Evolutionary conservation across 2,329 filamentous ascomycete genomes (phyloP), one percentile per base, ranked within the genome.

Genomic region (Emydomyces testavorans): DNA sequence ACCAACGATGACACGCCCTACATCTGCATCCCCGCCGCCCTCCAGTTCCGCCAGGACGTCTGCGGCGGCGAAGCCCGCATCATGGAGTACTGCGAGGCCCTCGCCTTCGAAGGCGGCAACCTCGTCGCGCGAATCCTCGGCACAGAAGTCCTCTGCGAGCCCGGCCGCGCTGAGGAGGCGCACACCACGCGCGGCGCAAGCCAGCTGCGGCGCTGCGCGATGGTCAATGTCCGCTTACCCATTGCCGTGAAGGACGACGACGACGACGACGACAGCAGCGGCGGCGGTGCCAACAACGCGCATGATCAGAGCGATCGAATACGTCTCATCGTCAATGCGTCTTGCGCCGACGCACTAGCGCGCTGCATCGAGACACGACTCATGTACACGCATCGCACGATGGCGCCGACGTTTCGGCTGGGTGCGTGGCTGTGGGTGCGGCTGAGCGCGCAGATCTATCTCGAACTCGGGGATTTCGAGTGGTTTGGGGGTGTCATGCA

Each of bases 391-490:
- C 77, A 79, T 62, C 73, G 80, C 47, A 92, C 87, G 0, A 90
- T 86, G 58, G 65, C 92, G 44, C 72, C 80, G 1, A 60, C 84
- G 2, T 78, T 79, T 49, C 64, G 73, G 6, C 79, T 88, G 54
- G 72, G 66, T 0, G 75, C 74, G 0, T 71, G 72, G 46, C 76
- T 81, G 61, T 94, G 83, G 83, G 71, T 75, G 0, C 71, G 90
- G 41, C 59, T 94, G 40, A 88, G 83, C 60, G 85, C 78, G 11
- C 88, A 94, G 71, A 75, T 92, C 0, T 96, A 92, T 61, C 66
- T 95, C n/a, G 85, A 86, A 21, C 62, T 82, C 54, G 72, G 72
- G 10, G 88, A 95, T 63, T 94, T 92, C 59, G 77, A 82, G 60
- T 85, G 77, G 76, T 74, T 75, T 3, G 85, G 73, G 0, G 60